Evolutionary conservation across 306 rosid genomes (phyloP), one percentile per base, ranked within the genome.

Genomic region (Trifolium dubium): DNA sequence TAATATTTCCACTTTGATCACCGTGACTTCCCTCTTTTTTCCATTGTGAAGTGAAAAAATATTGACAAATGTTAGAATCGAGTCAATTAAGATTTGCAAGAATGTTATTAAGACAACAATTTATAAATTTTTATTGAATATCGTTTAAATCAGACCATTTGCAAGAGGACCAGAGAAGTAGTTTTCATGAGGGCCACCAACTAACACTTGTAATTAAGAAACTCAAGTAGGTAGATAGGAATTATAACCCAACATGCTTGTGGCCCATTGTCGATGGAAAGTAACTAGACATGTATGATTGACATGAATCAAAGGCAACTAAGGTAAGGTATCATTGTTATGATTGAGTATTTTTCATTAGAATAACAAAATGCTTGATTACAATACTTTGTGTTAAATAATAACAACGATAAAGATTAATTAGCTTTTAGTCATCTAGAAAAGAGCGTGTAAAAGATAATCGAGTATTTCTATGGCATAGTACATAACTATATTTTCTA

Each of bases 251-350:
- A 81, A 84, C 92, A 88, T 82, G 92, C 83, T 82, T 60, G 79
- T 59, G 89, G 86, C 79, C 86, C 93, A 82, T 2, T 73, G 73
- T 81, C 82, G 82, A 61, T 73, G 53, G 67, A 88, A 87, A 86
- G 91, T 37, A 83, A 73, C 80, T 39, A 75, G 86, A 92, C 91
- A 88, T 37, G 67, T 18, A 90, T 86, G 86, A 93, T 89, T 88
- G 89, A 83, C 81, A 85, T 85, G 76, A 86, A 76, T 79, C 83
- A 83, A 66, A 55, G 67, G 74, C 35, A 77, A 19, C 72, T 66
- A 71, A 80, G 66, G 71, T 66, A 71, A 80, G 66, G 71, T 37
- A 37, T 37, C 29, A 86, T 83, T 72, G 85, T 89, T 85, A 51
- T 67, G 54, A 66, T 68, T 55, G 46, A 76, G 23, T 51, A 84